Conservation (phyloP, 441 rosid genomes). For the Lepidium campestre region DNA sequence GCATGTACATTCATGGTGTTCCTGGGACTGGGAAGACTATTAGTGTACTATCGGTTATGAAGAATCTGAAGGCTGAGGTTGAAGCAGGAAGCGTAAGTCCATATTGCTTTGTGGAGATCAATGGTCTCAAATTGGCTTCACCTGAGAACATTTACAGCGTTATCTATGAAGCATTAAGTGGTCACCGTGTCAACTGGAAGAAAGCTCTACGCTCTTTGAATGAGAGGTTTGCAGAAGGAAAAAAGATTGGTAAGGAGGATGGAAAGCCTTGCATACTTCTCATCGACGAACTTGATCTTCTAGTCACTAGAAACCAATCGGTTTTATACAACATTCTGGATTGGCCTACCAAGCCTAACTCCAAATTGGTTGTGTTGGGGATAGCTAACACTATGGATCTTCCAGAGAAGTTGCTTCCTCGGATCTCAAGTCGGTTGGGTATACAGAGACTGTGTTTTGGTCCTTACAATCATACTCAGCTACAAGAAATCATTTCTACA, state of each 20-base stretch:
- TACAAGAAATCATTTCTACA: conserved; percentile 86
- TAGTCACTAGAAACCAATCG: conserved; percentile 93
- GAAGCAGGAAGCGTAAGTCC: conserved; percentile 67
- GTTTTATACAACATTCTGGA: conserved; percentile 89
- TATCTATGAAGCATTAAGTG: conserved; percentile 88
- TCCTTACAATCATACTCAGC: conserved; percentile 87
- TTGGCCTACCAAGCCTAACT: conserved; percentile 91
- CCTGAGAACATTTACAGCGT: conserved; percentile 90
- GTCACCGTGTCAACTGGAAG: conserved; percentile 88
- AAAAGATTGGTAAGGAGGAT: conserved; percentile 49
- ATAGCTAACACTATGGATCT: conserved; percentile 99
- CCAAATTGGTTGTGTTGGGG: conserved; percentile 85
- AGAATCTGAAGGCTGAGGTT: conserved; percentile 77
- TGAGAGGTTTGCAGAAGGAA: conserved; percentile 77
- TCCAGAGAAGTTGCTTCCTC: conserved; percentile 96
- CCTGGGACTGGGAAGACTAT: conserved; percentile 99
- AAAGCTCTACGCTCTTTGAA: conserved; percentile 79
- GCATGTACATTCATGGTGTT: conserved; percentile 94
- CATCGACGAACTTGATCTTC: conserved; percentile 94
- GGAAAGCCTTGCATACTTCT: conserved; percentile 83
- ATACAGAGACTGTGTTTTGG: conserved; percentile 95
- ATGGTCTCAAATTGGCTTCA: conserved; percentile 88
- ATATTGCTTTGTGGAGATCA: conserved; percentile 87
- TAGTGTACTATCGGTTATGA: conserved; percentile 84
- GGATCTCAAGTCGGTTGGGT: conserved; percentile 96